Evolutionary conservation across 192 early-diverging fungal genomes (phyloP).

Genomic region (Backusella tarrabulga): DNA sequence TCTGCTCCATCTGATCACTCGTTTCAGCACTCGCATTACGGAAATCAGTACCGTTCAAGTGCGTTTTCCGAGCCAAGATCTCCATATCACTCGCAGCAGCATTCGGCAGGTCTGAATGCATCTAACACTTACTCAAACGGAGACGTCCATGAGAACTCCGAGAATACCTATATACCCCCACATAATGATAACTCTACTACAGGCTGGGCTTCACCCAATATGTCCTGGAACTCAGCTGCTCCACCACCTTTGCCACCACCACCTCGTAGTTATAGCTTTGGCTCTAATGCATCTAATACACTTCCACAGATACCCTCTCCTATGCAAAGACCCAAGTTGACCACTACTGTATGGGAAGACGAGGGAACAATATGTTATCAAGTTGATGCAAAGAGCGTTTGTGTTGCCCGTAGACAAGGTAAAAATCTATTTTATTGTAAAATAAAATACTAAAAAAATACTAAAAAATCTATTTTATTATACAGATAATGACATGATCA

Average conservation of each 20-base stretch:
- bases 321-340: conserved; percentile 46
- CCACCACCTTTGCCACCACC: conserved; percentile 13
- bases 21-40: conserved; percentile 13
- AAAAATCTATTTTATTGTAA: neutral
- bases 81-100: conserved; percentile 3
- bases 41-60: conserved; percentile 15
- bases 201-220: conserved; percentile 8
- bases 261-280: neutral
- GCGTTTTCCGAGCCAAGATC: conserved; percentile 17
- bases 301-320: conserved; percentile 36
- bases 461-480: neutral
- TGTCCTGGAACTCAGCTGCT: conserved; percentile 18
- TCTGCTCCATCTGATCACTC: neutral
- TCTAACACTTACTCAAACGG: conserved; percentile 8
- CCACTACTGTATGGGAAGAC: conserved; percentile 84
- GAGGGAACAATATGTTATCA: conserved; percentile 77
- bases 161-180: neutral
- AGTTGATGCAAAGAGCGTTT: conserved; percentile 75
- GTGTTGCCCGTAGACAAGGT: conserved; percentile 71
- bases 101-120: conserved; percentile 14
- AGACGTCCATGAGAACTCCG: neutral
- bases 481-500: conserved; percentile 78
- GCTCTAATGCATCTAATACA: neutral
- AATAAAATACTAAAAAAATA: conserved; percentile 1
- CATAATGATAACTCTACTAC: neutral